Evolutionary conservation across 805 yeast species (phyloP), one percentile per base, ranked within the genome.

Genomic region (Ogataea corticis): DNA sequence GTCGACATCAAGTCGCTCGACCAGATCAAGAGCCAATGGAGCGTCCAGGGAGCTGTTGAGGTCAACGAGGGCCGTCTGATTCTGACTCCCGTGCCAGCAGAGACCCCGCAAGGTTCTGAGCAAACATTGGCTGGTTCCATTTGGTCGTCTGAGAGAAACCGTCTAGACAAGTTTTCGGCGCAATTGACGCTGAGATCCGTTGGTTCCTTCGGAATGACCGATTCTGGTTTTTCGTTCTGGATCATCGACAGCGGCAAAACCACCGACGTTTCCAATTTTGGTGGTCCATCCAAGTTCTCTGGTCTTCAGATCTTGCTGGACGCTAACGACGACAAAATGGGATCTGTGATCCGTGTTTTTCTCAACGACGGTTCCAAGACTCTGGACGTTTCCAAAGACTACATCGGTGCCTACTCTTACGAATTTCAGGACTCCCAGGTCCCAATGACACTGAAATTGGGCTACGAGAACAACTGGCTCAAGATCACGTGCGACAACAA

Each of bases 401-500:
- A 44, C 30, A 7, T 63, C 16, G 69, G 67, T 10, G 66, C 66
- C 1, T 65, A 69, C 35, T 46, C 62, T 11, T 55, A 69, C 36
- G 62, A 62, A 30, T 86, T 77, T 54, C 83, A 85, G 60, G 82
- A 80, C 54, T 79, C 88, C 0, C 78, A 79, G 50, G 87, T 85
- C 5, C 95, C 95, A 10, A 69, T 77, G 18, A 83, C 87, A 1
- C 42, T 85, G n/a, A 77, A 89, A 64, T 52, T 86, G 12, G 79
- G 84, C 7, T 84, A 83, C 55, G 75, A 79, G 18, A 48, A 51
- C 3, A 54, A 56, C 7, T 59, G 67, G 33, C 63, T 76, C 48
- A 82, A 83, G 52, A 73, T 85, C n/a, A 88, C 86, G 50, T 68
- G 84, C 40, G 88, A 86, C 63, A 86, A 86, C 61, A 79, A 76